Evolutionary conservation across 345 rosid species (phyloP).

Genomic region (Xanthoceras sorbifolium): DNA sequence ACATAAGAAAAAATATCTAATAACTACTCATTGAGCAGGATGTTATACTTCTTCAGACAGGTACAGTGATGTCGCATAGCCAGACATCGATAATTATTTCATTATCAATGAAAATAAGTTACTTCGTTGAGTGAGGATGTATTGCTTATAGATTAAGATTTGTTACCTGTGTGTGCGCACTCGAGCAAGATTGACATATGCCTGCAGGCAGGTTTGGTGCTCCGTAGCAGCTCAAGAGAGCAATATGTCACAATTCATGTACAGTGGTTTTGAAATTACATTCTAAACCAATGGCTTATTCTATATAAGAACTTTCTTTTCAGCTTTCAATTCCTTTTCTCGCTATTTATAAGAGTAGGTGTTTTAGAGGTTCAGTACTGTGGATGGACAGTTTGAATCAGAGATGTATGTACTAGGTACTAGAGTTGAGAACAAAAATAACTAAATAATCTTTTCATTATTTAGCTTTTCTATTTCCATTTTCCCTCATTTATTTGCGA

Average conservation of each 20-base stretch:
- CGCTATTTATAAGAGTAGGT: background rate
- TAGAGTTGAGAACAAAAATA: too few species aligned
- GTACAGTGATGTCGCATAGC: background rate
- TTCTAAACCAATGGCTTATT: background rate
- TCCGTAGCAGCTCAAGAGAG: conserved; percentile 1
- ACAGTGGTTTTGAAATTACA: background rate
- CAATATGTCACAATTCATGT: background rate
- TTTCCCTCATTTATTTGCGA: background rate
- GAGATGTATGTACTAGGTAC: too few species aligned
- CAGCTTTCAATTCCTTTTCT: background rate
- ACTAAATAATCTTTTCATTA: too few species aligned
- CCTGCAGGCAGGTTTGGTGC: background rate
- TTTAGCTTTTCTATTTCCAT: background rate
- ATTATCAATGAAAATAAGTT: background rate
- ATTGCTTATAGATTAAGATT: background rate
- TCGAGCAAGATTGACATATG: background rate
- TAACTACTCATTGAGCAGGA: too few species aligned
- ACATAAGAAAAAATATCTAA: too few species aligned
- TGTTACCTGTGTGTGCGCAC: background rate
- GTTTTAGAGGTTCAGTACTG: background rate
- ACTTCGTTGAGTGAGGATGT: background rate
- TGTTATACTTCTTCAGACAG: background rate
- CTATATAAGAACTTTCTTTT: background rate
- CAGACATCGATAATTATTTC: background rate
- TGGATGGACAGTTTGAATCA: too few species aligned